Percentiles rank a stretch among this genome's conserved stretches.
phyloP scores from a whole-genome alignment of 2,329 filamentous ascomycete genomes.

The Drechslera avenae region DNA sequence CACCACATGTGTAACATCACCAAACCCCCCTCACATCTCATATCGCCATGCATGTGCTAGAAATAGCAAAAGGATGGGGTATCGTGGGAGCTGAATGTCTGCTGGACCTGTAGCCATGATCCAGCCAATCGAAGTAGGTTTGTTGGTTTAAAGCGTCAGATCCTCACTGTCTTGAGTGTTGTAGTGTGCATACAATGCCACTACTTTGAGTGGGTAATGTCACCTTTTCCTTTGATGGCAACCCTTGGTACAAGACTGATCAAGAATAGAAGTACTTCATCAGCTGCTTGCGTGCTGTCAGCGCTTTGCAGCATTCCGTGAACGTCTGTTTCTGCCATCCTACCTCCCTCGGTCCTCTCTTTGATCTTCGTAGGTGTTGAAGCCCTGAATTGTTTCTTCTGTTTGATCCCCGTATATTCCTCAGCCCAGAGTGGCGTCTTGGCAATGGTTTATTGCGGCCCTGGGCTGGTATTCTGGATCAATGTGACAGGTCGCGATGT shows the following conservation, averaged over 20 bases:
- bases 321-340: slow-evolving; percentile 71
- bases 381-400: slow-evolving; percentile 70
- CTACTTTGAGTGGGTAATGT: slow-evolving; percentile 55
- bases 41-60: slow-evolving; percentile 58
- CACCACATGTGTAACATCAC: neutral
- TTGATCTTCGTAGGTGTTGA: slow-evolving; percentile 75
- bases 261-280: slow-evolving; percentile 58
- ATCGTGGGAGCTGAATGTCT: slow-evolving; percentile 61
- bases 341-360: slow-evolving; percentile 72
- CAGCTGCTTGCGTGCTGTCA: slow-evolving; percentile 67
- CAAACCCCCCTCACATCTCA: neutral
- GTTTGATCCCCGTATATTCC: slow-evolving; percentile 67
- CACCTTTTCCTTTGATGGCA: neutral
- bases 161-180: slow-evolving; percentile 59
- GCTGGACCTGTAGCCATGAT: neutral
- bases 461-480: slow-evolving; percentile 69
- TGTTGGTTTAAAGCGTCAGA: slow-evolving; percentile 70
- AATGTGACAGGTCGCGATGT: slow-evolving; percentile 69
- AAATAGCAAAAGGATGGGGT: slow-evolving; percentile 64
- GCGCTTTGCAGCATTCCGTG: slow-evolving; percentile 71
- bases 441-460: slow-evolving; percentile 70
- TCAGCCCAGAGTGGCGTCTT: slow-evolving; percentile 63
- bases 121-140: slow-evolving; percentile 38
- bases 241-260: neutral
- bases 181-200: slow-evolving; percentile 62